These are phyloP conservation scores for Mycosphaerella sp. DNA, from an alignment of 2,329 filamentous ascomycete species.

Conservation along the genomic window DNA sequence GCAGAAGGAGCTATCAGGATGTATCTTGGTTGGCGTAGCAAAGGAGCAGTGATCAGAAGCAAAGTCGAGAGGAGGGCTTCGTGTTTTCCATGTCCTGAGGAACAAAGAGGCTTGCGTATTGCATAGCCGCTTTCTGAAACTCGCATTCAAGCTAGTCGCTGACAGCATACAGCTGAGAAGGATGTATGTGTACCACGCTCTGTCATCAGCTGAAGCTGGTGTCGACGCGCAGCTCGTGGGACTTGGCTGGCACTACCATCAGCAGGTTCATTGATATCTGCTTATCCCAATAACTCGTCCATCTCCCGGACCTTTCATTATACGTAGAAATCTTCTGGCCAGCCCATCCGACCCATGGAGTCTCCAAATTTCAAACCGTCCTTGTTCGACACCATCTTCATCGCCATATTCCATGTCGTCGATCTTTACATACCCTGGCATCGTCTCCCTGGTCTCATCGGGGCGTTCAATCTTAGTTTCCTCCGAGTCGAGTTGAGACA, in stretches of 20 bases:
- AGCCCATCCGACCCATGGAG: background rate
- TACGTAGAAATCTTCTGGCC: too few relatives aligned
- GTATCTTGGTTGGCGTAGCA: too few relatives aligned
- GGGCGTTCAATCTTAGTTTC: slow-evolving; percentile 39
- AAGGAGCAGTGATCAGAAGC: too few relatives aligned
- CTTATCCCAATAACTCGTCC: too few relatives aligned
- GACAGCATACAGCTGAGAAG: background rate
- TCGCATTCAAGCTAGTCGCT: background rate
- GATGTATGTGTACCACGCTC: background rate
- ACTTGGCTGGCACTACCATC: too few relatives aligned
- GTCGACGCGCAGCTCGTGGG: background rate
- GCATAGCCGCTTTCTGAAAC: background rate
- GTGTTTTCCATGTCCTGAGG: too few relatives aligned
- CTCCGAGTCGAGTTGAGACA: slow-evolving; percentile 40
- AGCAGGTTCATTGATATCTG: too few relatives aligned
- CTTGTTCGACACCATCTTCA: background rate
- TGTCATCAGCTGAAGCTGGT: background rate
- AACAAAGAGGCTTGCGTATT: background rate
- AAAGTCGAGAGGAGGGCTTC: too few relatives aligned
- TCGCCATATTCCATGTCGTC: slow-evolving; percentile 33
- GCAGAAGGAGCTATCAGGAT: too few relatives aligned
- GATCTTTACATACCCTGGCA: slow-evolving; percentile 41
- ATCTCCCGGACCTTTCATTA: too few relatives aligned
- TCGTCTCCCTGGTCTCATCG: slow-evolving; percentile 38
- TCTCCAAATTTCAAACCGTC: background rate